Conservation (phyloP, 306 rosid genomes). For the Trifolium repens region DNA sequence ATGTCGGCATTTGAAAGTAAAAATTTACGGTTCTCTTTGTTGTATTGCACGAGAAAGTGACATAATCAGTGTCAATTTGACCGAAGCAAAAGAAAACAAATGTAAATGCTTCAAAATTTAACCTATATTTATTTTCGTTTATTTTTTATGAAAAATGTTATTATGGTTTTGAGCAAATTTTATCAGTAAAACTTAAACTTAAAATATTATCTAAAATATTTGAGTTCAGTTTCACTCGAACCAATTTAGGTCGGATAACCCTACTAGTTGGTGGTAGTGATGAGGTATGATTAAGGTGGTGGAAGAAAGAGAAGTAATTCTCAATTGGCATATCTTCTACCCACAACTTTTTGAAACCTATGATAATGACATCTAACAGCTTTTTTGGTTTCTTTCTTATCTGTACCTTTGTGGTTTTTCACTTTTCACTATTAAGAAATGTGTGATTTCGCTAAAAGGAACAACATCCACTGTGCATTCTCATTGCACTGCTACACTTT, state of each 20-base stretch:
- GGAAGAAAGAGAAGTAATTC: conserved; percentile 50
- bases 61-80: no score
- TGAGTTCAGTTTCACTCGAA: background rate
- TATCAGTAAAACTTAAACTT: no score
- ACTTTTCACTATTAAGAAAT: conserved; percentile 50
- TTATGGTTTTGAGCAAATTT: no score
- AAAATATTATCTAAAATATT: background rate
- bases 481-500: conserved; percentile 36
- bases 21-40: no score
- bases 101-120: no score
- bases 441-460: conserved; percentile 50
- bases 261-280: conserved; percentile 30
- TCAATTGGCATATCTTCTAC: conserved; percentile 53
- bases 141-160: no score
- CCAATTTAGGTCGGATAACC: background rate
- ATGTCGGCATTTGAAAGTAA: no score
- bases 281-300: conserved; percentile 60
- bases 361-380: conserved; percentile 74
- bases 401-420: conserved; percentile 38
- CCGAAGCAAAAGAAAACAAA: no score
- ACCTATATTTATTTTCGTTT: no score
- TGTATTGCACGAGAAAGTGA: no score
- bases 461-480: conserved; percentile 38
- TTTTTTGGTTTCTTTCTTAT: conserved; percentile 47
- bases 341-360: conserved; percentile 60